A percentile compares a stretch with the other conserved stretches of the same genome.
Conservation (phyloP, 2,329 filamentous ascomycete species). For the Claviceps lovelessii region DNA sequence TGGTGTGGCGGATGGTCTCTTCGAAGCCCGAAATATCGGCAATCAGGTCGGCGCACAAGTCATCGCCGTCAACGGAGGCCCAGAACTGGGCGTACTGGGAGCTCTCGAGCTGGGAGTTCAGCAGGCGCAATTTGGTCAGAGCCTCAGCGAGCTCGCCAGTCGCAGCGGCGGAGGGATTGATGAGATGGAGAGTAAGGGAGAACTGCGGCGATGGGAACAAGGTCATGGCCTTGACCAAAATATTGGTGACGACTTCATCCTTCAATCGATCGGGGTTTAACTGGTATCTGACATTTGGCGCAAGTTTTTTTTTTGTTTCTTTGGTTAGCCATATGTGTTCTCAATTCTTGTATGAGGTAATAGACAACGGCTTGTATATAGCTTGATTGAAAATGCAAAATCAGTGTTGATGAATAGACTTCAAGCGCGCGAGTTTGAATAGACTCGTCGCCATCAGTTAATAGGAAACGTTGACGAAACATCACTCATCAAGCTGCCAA, state of each 20-base stretch:
- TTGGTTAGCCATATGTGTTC: slow-evolving; percentile 1
- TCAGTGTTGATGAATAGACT: slow-evolving; percentile 52
- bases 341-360: not conserved
- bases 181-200: slow-evolving; percentile 82
- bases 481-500: slow-evolving; percentile 48
- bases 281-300: slow-evolving; percentile 60
- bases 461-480: slow-evolving; percentile 89
- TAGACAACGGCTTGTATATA: not conserved
- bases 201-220: slow-evolving; percentile 96
- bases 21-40: slow-evolving; percentile 93
- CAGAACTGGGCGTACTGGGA: slow-evolving; percentile 90
- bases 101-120: slow-evolving; percentile 77
- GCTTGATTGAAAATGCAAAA: slow-evolving; percentile 8
- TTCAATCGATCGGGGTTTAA: slow-evolving; percentile 97
- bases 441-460: slow-evolving; percentile 60
- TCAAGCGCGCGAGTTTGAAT: slow-evolving; percentile 8
- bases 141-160: slow-evolving; percentile 74
- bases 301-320: not conserved
- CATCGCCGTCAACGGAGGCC: slow-evolving; percentile 81
- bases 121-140: slow-evolving; percentile 68
- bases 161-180: slow-evolving; percentile 59
- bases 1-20: slow-evolving; percentile 79
- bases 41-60: slow-evolving; percentile 87
- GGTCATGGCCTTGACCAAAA: slow-evolving; percentile 94
- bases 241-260: slow-evolving; percentile 95